These are phyloP conservation scores for Scalesia atractyloides DNA, from an alignment of 129 eudicot genomes.

Conservation along the genomic window DNA sequence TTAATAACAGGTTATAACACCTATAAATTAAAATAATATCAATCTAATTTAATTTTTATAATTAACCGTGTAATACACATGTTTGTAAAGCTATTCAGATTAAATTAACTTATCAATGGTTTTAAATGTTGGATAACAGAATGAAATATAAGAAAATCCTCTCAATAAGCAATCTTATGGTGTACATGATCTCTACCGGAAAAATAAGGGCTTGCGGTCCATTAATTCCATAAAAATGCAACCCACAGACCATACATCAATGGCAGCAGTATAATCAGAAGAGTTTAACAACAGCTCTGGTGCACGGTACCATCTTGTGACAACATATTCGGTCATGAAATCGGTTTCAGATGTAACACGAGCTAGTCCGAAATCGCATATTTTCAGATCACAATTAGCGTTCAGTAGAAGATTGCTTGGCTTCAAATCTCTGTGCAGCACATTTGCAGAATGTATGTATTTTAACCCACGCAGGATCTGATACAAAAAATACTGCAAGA, in stretches of 20 bases:
- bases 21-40: too few relatives aligned
- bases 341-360: conserved; percentile 94
- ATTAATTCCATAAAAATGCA: conserved; percentile 95
- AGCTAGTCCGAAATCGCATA: conserved; percentile 91
- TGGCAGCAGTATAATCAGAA: conserved; percentile 81
- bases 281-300: conserved; percentile 91
- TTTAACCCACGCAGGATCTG: conserved; percentile 93
- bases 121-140: not conserved
- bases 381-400: conserved; percentile 90
- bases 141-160: conserved; percentile 48
- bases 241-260: conserved; percentile 96
- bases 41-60: too few relatives aligned
- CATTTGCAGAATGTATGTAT: conserved; percentile 95
- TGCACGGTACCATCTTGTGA: conserved; percentile 92
- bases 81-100: not conserved
- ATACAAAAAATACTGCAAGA: conserved; percentile 86
- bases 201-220: conserved; percentile 82
- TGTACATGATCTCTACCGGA: conserved; percentile 91
- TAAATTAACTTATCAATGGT: not conserved
- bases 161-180: conserved; percentile 88
- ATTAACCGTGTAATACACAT: too few relatives aligned
- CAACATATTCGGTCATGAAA: conserved; percentile 91
- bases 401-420: conserved; percentile 92
- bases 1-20: too few relatives aligned
- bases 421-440: conserved; percentile 88